Conservation (phyloP, 805 yeast genomes). For the Candida pini region DNA sequence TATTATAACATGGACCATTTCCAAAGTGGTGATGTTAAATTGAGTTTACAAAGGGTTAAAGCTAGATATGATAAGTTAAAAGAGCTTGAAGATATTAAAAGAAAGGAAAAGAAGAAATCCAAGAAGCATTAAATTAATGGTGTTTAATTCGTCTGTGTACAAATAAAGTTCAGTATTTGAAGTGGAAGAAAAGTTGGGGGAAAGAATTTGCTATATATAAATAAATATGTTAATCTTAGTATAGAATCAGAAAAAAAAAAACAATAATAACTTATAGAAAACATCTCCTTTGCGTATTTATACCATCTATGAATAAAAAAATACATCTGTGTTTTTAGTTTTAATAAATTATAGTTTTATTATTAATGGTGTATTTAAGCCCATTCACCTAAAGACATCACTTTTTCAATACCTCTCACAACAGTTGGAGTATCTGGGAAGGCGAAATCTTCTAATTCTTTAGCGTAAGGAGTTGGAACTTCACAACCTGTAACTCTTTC, state of each 20-base stretch:
- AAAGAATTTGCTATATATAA: too few species aligned
- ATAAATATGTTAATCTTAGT: too few species aligned
- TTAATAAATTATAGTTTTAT: too few species aligned
- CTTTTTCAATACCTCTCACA: constrained; percentile 80
- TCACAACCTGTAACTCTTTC: constrained; percentile 99
- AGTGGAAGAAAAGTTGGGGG: too few species aligned
- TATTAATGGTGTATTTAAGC: too few species aligned
- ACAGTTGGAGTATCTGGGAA: constrained; percentile 96
- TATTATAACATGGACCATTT: constrained; percentile 62
- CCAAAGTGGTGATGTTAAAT: constrained; percentile 63
- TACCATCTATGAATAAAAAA: background rate
- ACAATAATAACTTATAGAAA: too few species aligned
- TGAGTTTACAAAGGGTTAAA: constrained; percentile 59
- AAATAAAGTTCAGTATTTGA: too few species aligned
- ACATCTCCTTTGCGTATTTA: too few species aligned
- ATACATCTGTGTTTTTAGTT: too few species aligned
- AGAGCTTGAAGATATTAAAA: constrained; percentile 19
- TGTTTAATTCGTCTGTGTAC: too few species aligned
- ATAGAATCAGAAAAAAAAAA: too few species aligned
- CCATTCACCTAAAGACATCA: constrained; percentile 50
- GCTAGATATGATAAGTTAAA: constrained; percentile 41
- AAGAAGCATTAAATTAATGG: too few species aligned
- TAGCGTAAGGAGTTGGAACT: constrained; percentile 98
- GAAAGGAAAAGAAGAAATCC: constrained; percentile 4
- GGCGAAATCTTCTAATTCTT: constrained; percentile 93